Evolutionary conservation across 257 asterid species (phyloP).

Genomic region (Schizonepeta tenuifolia): DNA sequence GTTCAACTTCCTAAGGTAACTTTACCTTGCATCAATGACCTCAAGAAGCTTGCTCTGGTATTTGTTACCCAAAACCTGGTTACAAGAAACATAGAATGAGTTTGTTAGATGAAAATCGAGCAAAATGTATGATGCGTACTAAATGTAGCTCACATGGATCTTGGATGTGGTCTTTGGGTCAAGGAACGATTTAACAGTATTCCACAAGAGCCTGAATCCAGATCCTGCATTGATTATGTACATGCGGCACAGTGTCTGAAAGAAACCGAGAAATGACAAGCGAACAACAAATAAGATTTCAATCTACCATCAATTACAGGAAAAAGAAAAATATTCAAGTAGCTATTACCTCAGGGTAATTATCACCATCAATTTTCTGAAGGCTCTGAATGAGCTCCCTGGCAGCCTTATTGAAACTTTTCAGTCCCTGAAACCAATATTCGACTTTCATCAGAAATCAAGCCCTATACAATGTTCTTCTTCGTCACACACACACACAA

Average conservation of each 20-base stretch:
- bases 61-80: constrained; percentile 88
- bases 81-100: background rate
- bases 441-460: constrained; percentile 1
- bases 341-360: constrained; percentile 81
- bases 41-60: constrained; percentile 95
- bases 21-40: constrained; percentile 86
- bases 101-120: constrained; percentile 20
- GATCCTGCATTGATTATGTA: constrained; percentile 98
- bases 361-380: constrained; percentile 90
- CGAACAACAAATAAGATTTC: background rate
- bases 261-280: background rate
- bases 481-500: background rate
- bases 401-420: constrained; percentile 86
- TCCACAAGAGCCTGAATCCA: constrained; percentile 97
- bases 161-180: constrained; percentile 97
- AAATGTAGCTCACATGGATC: constrained; percentile 68
- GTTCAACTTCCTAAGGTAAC: background rate
- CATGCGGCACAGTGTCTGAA: constrained; percentile 92
- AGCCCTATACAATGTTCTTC: background rate
- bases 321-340: background rate
- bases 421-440: constrained; percentile 70
- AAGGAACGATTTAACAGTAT: constrained; percentile 90
- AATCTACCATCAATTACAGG: background rate
- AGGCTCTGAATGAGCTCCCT: constrained; percentile 90
- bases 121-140: background rate